A percentile compares a stretch with the other conserved stretches of the same genome.
Evolutionary conservation across 2,329 filamentous ascomycete genomes (phyloP).

Genomic region (Talaromyces verruculosus): DNA sequence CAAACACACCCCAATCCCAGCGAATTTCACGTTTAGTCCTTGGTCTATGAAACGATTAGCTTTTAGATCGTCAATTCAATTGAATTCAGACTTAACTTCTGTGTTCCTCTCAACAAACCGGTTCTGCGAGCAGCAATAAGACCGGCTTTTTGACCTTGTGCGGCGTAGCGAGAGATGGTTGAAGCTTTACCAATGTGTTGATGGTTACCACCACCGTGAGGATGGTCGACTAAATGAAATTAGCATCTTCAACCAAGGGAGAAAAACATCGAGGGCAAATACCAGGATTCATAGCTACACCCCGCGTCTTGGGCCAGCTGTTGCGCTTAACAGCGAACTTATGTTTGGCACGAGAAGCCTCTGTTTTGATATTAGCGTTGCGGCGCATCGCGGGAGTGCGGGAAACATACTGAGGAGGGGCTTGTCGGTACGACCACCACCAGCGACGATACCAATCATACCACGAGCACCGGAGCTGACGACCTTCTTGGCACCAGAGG

Average conservation of each 20-base stretch:
- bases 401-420: conserved; percentile 75
- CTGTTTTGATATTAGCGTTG: conserved; percentile 55
- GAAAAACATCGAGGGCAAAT: too few relatives aligned
- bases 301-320: conserved; percentile 99
- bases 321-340: conserved; percentile 99
- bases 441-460: conserved; percentile 99
- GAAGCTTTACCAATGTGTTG: conserved; percentile 99
- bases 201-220: conserved; percentile 99
- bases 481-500: conserved; percentile 98
- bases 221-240: conserved; percentile 32
- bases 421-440: conserved; percentile 99
- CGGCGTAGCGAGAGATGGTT: conserved; percentile 97
- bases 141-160: conserved; percentile 99
- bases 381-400: neutral
- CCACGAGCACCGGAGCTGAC: conserved; percentile 87
- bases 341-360: conserved; percentile 99
- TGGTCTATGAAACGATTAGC: conserved; percentile 53
- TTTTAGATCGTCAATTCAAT: neutral
- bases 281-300: conserved; percentile 99
- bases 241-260: too few relatives aligned
- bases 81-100: conserved; percentile 55
- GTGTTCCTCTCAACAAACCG: conserved; percentile 62
- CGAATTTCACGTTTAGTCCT: conserved; percentile 68
- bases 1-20: conserved; percentile 56
- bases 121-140: conserved; percentile 99